These are phyloP conservation scores for Eutrema heterophyllum DNA, from an alignment of 345 rosid species.

Conservation along the genomic window DNA sequence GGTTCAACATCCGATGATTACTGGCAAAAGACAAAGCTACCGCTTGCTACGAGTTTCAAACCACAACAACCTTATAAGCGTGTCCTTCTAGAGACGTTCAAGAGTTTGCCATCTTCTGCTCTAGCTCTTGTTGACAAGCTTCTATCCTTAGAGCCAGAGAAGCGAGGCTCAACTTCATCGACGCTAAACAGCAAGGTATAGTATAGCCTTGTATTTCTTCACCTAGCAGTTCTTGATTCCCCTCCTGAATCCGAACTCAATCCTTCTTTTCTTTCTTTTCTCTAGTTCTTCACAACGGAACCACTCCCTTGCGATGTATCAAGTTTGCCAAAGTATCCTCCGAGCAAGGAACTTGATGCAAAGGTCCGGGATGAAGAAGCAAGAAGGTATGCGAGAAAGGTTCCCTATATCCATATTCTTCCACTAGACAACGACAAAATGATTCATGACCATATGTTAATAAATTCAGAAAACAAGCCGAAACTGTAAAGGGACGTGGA, in stretches of 20 bases:
- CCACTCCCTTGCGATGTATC: conserved; percentile 67
- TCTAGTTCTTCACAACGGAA: conserved; percentile 59
- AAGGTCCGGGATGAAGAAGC: conserved; percentile 56
- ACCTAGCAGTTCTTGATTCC: not conserved
- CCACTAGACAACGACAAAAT: not conserved
- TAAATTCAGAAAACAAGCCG: conserved; percentile 56
- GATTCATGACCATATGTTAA: not conserved
- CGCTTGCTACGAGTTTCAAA: conserved; percentile 82
- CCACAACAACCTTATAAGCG: conserved; percentile 93
- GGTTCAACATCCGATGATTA: conserved; percentile 93
- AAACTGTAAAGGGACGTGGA: conserved; percentile 53
- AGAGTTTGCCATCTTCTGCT: conserved; percentile 76
- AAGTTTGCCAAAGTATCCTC: conserved; percentile 64
- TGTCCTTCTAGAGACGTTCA: conserved; percentile 72
- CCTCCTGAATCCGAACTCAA: not conserved
- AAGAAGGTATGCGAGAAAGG: conserved; percentile 36
- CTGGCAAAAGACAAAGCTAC: conserved; percentile 85
- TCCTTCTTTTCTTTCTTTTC: not conserved
- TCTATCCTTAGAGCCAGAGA: conserved; percentile 80
- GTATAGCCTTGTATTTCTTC: not conserved
- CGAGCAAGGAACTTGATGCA: conserved; percentile 77
- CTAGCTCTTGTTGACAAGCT: conserved; percentile 75
- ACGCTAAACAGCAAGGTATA: conserved; percentile 57
- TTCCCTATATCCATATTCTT: not conserved
- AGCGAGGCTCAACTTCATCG: conserved; percentile 47